Conservation (phyloP, 75 land plant genomes). For the Larix kaempferi region DNA sequence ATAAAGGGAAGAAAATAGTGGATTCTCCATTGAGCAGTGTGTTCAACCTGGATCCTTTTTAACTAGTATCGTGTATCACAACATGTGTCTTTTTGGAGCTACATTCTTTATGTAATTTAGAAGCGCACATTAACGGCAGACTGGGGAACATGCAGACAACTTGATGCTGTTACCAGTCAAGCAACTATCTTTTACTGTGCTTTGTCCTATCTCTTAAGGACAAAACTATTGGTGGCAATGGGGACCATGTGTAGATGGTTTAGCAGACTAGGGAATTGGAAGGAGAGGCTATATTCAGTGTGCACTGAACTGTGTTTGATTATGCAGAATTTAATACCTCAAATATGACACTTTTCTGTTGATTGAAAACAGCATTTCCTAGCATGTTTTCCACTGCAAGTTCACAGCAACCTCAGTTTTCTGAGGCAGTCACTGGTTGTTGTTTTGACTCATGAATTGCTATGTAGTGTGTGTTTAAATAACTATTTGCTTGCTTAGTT, state of each 20-base stretch:
- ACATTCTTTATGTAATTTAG: constrained; percentile 10
- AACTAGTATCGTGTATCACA: no score
- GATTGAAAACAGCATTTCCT: not conserved
- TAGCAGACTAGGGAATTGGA: not conserved
- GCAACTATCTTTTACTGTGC: constrained; percentile 1
- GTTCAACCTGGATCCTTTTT: no score
- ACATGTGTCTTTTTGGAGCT: not conserved
- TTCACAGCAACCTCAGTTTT: no score
- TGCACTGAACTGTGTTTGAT: constrained; percentile 2
- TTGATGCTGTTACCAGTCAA: constrained; percentile 6
- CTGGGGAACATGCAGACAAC: constrained; percentile 4
- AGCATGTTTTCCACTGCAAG: not conserved
- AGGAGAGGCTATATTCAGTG: not conserved
- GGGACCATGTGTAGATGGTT: not conserved
- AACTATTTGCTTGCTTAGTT: no score
- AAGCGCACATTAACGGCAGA: not conserved
- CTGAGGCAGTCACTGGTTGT: not conserved
- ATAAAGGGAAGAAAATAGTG: constrained; percentile 7
- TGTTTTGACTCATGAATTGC: not conserved
- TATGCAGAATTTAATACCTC: not conserved
- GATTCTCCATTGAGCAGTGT: no score
- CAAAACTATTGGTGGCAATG: not conserved
- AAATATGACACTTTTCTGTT: not conserved
- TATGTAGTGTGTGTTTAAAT: no score
- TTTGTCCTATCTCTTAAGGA: not conserved